These are phyloP conservation scores for Falciphora oryzae DNA, from an alignment of 2,329 filamentous ascomycete species.

Conservation along the genomic window DNA sequence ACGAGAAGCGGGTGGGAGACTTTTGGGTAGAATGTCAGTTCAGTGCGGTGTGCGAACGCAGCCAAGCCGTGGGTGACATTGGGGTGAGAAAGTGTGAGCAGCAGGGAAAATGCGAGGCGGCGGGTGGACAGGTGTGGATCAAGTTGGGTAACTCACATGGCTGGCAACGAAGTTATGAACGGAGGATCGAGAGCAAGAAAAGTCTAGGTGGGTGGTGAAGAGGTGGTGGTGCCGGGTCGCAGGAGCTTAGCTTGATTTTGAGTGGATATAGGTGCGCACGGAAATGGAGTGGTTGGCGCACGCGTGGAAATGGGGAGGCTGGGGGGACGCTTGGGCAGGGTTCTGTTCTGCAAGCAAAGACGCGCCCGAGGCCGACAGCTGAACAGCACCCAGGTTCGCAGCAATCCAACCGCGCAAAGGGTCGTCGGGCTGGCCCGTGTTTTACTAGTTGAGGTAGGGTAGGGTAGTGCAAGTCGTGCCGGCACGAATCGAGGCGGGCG, in stretches of 20 bases:
- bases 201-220: not conserved
- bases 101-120: not conserved
- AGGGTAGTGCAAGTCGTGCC: not conserved
- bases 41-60: not conserved
- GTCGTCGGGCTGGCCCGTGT: not conserved
- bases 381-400: not conserved
- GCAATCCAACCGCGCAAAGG: not conserved
- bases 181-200: not conserved
- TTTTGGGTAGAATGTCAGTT: not conserved
- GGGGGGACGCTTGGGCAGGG: not conserved
- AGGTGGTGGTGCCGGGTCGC: not conserved
- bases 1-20: conserved; percentile 12
- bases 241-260: not conserved
- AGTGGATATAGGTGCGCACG: not conserved
- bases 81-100: not conserved
- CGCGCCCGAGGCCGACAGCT: not conserved
- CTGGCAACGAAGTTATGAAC: not conserved
- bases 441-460: no score
- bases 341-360: not conserved
- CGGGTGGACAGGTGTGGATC: not conserved
- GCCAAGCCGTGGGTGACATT: not conserved
- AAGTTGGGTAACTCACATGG: not conserved
- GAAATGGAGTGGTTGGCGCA: not conserved
- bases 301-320: no score
- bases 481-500: not conserved